Base-by-base conservation (phyloP, 2,329 filamentous ascomycete species). In the Scedosporium dehoogii region DNA sequence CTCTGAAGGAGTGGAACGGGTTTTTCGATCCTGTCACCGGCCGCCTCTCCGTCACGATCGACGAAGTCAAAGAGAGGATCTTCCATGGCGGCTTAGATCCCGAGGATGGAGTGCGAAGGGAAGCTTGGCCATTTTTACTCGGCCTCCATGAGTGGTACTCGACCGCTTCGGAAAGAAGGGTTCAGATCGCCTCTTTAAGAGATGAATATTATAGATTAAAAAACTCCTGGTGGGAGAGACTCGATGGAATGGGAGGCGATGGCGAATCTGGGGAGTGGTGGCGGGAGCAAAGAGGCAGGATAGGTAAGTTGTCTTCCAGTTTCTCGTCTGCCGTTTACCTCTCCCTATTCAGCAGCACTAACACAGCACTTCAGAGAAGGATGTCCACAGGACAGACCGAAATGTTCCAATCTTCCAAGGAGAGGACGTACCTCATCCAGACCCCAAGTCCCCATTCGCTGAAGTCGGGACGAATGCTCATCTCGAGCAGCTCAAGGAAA, bases 401-500 rank as follows among this genome's bases (percentile, higher is more conserved):
- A 91, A 88, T 56, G 91, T 99, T 33, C 89, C 91, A n/a, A 89
- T 99, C 48, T 99, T 99, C 72, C 88, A 91, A 7, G 94, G 94
- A 65, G 94, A 99, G 75, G 94, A 97, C 70, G 96, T 92, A 48
- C 93, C 94, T 6, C 94, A 99, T 71, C 96, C 94, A 0, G 94
- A 99, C 69, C 94, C 94, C 0, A 90, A 93, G 65, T 97, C 93
- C 0, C 93, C 94, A 0, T 99, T 97, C 73, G 91, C 93, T 12
- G 90, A 92, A 55, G 85, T 87, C 3, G 94, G 94, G 65, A 99
- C 94, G 57, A 99, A 99, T 69, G 92, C 97, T 5, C 94, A 99
- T 74, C 83, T 99, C 66, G 94, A 99, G 75, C 94, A 99, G 77
- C 90, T 99, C 85, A 99, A 99, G 76, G 94, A 99, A 73, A 96